Conservation (phyloP, 306 rosid species). For the Gastrolobium bilobum region DNA sequence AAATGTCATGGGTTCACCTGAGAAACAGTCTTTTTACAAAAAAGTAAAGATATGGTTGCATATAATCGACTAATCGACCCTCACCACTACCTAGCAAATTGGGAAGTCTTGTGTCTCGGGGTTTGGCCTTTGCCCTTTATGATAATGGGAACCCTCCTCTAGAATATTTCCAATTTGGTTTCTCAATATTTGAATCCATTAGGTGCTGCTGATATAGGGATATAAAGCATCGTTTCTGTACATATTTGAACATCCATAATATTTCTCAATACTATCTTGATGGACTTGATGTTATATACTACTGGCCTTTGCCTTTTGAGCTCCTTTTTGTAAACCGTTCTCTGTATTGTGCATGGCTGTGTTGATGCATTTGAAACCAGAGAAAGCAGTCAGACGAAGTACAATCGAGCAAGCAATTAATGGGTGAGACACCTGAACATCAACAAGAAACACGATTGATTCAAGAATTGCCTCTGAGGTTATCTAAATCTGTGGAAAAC, state of each 20-base stretch:
- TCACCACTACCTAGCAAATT: too few species aligned
- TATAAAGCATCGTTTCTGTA: constrained; percentile 24
- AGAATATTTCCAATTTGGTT: constrained; percentile 34
- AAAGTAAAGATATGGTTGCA: too few species aligned
- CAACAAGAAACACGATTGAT: constrained; percentile 64
- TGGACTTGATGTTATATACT: constrained; percentile 23
- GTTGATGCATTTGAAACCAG: constrained; percentile 55
- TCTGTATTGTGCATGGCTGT: constrained; percentile 31
- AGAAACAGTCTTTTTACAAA: too few species aligned
- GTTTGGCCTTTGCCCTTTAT: neutral
- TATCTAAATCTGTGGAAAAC: constrained; percentile 63
- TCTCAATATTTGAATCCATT: constrained; percentile 33
- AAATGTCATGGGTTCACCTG: too few species aligned
- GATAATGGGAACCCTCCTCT: constrained; percentile 2
- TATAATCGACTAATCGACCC: too few species aligned
- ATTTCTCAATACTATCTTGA: constrained; percentile 15
- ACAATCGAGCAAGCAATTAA: constrained; percentile 54
- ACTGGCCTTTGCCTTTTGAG: constrained; percentile 23
- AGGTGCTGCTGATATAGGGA: constrained; percentile 22
- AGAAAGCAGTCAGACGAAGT: constrained; percentile 70
- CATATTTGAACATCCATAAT: neutral
- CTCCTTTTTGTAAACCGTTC: constrained; percentile 1
- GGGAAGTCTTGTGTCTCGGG: too few species aligned
- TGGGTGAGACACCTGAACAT: constrained; percentile 56
- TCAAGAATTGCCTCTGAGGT: constrained; percentile 62